Percentiles rank a stretch among this genome's conserved stretches.
Evolutionary conservation across 2,329 filamentous ascomycete species (phyloP).

Genomic region (Colletotrichum australisinense): DNA sequence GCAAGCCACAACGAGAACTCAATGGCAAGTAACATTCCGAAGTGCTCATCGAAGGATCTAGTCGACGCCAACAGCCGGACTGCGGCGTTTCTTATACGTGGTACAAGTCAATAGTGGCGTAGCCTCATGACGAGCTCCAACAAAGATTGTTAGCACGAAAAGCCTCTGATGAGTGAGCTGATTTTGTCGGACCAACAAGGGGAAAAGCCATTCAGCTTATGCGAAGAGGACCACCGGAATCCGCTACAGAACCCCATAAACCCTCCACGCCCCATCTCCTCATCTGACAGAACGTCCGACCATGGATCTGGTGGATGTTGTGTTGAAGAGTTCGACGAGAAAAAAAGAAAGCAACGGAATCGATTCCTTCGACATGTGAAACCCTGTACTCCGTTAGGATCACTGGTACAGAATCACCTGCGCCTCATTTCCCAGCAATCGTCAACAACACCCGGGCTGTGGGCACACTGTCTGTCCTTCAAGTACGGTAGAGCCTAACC

Average conservation of each 20-base stretch:
- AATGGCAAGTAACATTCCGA: background rate
- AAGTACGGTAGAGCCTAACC: background rate
- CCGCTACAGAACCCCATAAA: conserved; percentile 1
- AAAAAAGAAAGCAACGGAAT: background rate
- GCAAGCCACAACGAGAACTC: background rate
- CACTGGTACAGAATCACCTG: background rate
- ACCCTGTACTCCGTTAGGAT: background rate
- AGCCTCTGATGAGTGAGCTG: background rate
- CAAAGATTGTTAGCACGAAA: background rate
- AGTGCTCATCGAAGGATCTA: background rate
- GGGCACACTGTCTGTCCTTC: background rate
- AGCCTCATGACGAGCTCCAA: background rate
- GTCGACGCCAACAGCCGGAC: background rate
- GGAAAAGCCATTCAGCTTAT: background rate
- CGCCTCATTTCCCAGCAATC: conserved; percentile 3
- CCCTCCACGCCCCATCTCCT: background rate
- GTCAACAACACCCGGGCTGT: too few species aligned
- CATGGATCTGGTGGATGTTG: background rate
- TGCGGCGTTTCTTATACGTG: background rate
- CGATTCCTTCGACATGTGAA: background rate
- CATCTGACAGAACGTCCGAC: background rate
- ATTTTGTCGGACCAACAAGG: background rate
- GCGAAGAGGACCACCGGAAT: background rate
- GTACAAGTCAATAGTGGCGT: background rate
- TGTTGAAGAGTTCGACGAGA: background rate